Base-by-base conservation (phyloP, 257 asterid species). In the Solanum dulcamara region DNA sequence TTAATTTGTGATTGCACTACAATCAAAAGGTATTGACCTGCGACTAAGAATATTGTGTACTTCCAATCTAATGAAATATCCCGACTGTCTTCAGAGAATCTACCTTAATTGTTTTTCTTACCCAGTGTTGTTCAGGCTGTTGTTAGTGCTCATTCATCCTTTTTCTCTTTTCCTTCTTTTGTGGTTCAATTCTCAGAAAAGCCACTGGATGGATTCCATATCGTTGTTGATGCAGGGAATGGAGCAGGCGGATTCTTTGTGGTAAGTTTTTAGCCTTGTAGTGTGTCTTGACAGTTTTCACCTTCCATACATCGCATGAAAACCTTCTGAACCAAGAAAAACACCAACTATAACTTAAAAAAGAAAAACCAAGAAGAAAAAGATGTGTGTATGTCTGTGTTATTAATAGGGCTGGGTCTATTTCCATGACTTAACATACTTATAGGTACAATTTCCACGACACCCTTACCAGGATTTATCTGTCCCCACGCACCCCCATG, bases 181-280 rank as follows among this genome's bases (percentile, higher is more conserved):
- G n/a, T 67, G 84, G 57, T 81, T 80, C 64, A 79, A 84, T 82
- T 90, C 87, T 67, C 97, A 97, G 99, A 97, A 90, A 95, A 91
- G 93, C 99, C 99, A 67, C 90, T 97, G 90, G 97, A 95, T 84
- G 98, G 98, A 85, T 93, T 97, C 94, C 98, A 97, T 86, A 95
- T 97, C 85, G 91, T 97, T 87, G 99, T 97, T 85, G 99, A 97
- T 90, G 99, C 99, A 60, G 99, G 99, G 85, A 97, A 97, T 89
- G 99, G 99, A 42, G 98, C 99, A 53, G 99, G 99, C 85, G 99
- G 99, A 74, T 97, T 97, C 87, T 97, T 97, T 88, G 98, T 96
- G 55, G 98, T 93, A 90, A 92, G 99, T 44, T 68, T 46, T 28
- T 79, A 50, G 57, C 62, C 26, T 79, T 48, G 60, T 79, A 10